Conservation (phyloP, 108 stramenopile species). For the Skeletonema tropicum region DNA sequence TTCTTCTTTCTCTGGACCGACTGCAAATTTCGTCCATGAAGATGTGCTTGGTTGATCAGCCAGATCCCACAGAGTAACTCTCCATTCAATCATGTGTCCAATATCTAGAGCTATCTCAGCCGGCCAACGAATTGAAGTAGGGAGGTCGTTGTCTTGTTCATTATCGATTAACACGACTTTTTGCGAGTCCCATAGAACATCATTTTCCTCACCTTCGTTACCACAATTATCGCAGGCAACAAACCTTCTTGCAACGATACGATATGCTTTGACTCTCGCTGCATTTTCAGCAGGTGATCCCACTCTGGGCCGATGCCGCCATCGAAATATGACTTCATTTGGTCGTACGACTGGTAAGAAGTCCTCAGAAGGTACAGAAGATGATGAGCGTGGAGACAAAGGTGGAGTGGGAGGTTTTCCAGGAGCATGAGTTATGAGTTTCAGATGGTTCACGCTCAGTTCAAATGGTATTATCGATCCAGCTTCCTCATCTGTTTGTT, state of each 20-base stretch:
- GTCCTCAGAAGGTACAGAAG: slow-evolving; percentile 16
- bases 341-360: slow-evolving; percentile 35
- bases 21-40: slow-evolving; percentile 27
- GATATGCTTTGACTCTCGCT: slow-evolving; percentile 21
- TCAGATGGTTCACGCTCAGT: slow-evolving; percentile 37
- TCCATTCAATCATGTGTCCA: slow-evolving; percentile 32
- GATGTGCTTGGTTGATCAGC: slow-evolving; percentile 1
- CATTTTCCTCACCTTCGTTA: no score
- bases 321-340: slow-evolving; percentile 21
- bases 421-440: slow-evolving; percentile 40
- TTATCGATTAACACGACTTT: slow-evolving; percentile 2
- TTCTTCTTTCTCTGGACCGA: slow-evolving; percentile 24
- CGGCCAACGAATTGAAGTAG: no score
- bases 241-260: slow-evolving; percentile 8
- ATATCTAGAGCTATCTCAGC: background rate
- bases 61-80: slow-evolving; percentile 11
- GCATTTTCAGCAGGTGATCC: slow-evolving; percentile 23
- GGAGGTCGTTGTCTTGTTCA: slow-evolving; percentile 3
- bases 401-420: background rate
- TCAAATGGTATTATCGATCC: slow-evolving; percentile 25
- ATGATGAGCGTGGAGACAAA: background rate
- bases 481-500: background rate
- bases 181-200: background rate
- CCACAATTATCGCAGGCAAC: background rate
- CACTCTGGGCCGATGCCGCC: slow-evolving; percentile 31